These are phyloP conservation scores for Venturia aucupariae DNA, from an alignment of 2,329 filamentous ascomycete species.

Conservation along the genomic window DNA sequence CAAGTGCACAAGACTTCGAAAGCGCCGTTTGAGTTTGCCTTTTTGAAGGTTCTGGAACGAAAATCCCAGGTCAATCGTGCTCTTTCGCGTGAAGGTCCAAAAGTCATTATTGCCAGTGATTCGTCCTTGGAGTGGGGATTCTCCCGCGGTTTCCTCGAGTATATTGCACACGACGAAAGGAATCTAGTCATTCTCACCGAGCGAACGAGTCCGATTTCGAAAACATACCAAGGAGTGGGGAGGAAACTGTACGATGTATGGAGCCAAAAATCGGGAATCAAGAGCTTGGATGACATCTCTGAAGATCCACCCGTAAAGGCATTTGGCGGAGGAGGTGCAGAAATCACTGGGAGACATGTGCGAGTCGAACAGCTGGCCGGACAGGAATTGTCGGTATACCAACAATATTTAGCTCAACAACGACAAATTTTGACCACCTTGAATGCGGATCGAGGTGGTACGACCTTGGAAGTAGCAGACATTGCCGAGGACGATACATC, in stretches of 20 bases:
- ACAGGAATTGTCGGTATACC: conserved; percentile 71
- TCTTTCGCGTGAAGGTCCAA: conserved; percentile 42
- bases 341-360: conserved; percentile 23
- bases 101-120: conserved; percentile 87
- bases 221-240: conserved; percentile 49
- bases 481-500: conserved; percentile 77
- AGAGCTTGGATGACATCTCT: conserved; percentile 45
- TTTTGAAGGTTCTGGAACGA: conserved; percentile 73
- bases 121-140: conserved; percentile 90
- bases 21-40: conserved; percentile 83
- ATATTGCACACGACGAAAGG: conserved; percentile 63
- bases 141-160: conserved; percentile 68
- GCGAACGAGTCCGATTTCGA: conserved; percentile 41
- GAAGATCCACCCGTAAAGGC: conserved; percentile 46
- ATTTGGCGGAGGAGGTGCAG: conserved; percentile 53
- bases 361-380: conserved; percentile 59
- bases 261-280: conserved; percentile 21
- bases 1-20: conserved; percentile 31
- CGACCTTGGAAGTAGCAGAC: conserved; percentile 60
- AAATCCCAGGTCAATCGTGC: conserved; percentile 70
- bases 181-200: conserved; percentile 88
- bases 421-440: conserved; percentile 78
- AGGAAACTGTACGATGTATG: conserved; percentile 62
- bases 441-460: conserved; percentile 54
- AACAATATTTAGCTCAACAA: conserved; percentile 86